Evolutionary conservation across 805 yeast genomes (phyloP).

Genomic region (Starmerella powellii): DNA sequence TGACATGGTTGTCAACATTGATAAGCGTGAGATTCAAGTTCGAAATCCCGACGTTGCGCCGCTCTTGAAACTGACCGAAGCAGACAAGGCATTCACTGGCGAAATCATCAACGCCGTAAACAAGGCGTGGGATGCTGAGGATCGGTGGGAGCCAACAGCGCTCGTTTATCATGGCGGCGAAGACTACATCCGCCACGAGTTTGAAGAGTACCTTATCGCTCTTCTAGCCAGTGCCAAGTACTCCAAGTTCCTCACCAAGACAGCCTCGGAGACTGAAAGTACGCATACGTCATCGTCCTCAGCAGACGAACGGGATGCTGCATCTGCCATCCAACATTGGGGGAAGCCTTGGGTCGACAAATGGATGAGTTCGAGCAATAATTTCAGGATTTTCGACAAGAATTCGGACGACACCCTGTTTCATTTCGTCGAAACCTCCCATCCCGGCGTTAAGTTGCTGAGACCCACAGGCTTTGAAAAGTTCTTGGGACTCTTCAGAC

Average conservation of each 20-base stretch:
- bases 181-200: slow-evolving; percentile 74
- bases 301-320: not conserved
- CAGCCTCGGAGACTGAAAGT: not conserved
- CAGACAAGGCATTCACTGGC: slow-evolving; percentile 69
- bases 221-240: slow-evolving; percentile 62
- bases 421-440: slow-evolving; percentile 8
- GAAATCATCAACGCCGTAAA: slow-evolving; percentile 41
- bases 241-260: slow-evolving; percentile 23
- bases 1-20: slow-evolving; percentile 65
- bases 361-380: slow-evolving; percentile 44
- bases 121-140: slow-evolving; percentile 33
- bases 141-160: slow-evolving; percentile 33
- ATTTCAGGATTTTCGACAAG: slow-evolving; percentile 42
- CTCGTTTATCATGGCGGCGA: slow-evolving; percentile 60
- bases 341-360: slow-evolving; percentile 36
- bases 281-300: not conserved
- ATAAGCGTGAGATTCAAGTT: slow-evolving; percentile 33
- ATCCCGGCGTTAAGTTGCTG: slow-evolving; percentile 14
- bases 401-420: slow-evolving; percentile 36
- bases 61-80: slow-evolving; percentile 37
- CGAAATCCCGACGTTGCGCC: slow-evolving; percentile 34
- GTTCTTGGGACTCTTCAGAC: slow-evolving; percentile 14
- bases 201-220: slow-evolving; percentile 81
- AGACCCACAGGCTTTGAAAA: slow-evolving; percentile 17
- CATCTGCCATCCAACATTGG: slow-evolving; percentile 35